Conservation (phyloP, 352 stramenopile species). For the Bremia lactucae region DNA sequence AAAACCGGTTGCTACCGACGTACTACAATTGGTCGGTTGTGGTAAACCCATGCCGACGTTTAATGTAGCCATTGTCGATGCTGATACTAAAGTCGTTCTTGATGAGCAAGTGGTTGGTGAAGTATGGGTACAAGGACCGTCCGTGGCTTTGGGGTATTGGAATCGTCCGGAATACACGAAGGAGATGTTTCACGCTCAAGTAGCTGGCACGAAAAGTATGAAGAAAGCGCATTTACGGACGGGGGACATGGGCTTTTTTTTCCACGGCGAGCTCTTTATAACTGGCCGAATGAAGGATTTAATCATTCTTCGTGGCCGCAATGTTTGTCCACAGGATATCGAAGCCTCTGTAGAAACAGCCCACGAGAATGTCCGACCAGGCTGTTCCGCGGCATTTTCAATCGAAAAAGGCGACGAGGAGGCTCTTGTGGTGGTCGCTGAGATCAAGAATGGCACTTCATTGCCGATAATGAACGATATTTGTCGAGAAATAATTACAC, state of each 20-base stretch:
- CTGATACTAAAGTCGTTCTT: conserved; percentile 36
- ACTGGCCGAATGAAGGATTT: conserved; percentile 71
- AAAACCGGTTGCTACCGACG: conserved; percentile 14
- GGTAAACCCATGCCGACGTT: conserved; percentile 74
- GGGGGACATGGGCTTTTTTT: conserved; percentile 69
- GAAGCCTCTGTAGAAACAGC: conserved; percentile 57
- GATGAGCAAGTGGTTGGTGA: conserved; percentile 74
- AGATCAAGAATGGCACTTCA: conserved; percentile 55
- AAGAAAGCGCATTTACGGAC: conserved; percentile 42
- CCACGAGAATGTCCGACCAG: conserved; percentile 56
- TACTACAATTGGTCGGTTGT: conserved; percentile 66
- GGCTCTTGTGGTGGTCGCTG: conserved; percentile 62
- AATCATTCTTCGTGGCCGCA: conserved; percentile 78
- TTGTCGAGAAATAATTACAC: conserved; percentile 53
- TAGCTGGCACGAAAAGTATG: conserved; percentile 31
- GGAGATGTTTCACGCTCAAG: conserved; percentile 50
- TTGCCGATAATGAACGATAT: conserved; percentile 43
- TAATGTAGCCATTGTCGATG: conserved; percentile 52
- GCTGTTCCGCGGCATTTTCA: conserved; percentile 68
- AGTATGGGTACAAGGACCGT: conserved; percentile 88
- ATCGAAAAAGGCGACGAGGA: conserved; percentile 74
- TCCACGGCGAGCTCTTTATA: conserved; percentile 59
- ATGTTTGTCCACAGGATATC: conserved; percentile 68
- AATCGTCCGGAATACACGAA: conserved; percentile 55
- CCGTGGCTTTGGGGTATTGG: conserved; percentile 63